phyloP scores from a whole-genome alignment of 768 basidiomycete genomes.

The Calocera viscosa region DNA sequence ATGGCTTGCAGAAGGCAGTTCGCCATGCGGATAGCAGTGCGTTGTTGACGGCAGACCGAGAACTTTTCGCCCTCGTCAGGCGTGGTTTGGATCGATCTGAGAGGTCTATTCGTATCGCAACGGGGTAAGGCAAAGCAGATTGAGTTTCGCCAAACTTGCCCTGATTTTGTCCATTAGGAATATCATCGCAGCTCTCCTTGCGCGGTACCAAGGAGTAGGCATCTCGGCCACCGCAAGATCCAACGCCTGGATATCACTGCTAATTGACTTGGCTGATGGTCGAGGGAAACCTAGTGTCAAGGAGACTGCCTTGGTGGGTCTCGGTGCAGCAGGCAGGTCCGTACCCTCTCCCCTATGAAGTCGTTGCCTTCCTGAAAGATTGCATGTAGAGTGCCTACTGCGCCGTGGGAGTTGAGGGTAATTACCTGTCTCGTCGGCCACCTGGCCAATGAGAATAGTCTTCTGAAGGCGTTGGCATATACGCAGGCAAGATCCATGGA shows the following conservation, averaged over 20 bases:
- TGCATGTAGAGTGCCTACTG: slow-evolving; percentile 40
- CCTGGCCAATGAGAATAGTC: slow-evolving; percentile 52
- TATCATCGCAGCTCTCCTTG: background rate
- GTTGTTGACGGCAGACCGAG: background rate
- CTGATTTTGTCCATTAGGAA: background rate
- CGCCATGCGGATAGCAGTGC: background rate
- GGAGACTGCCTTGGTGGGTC: slow-evolving; percentile 52
- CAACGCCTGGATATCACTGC: background rate
- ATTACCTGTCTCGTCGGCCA: slow-evolving; percentile 53
- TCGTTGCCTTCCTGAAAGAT: slow-evolving; percentile 31
- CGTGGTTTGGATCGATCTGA: background rate
- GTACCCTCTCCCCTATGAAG: slow-evolving; percentile 12
- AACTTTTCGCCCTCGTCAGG: background rate
- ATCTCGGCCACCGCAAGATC: background rate
- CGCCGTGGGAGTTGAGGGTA: slow-evolving; percentile 19
- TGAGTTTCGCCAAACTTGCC: background rate
- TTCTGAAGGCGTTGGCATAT: slow-evolving; percentile 55
- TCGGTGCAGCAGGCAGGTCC: slow-evolving; percentile 44
- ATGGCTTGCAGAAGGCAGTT: background rate
- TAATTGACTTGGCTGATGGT: background rate
- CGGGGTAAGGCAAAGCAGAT: background rate
- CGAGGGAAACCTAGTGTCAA: slow-evolving; percentile 35
- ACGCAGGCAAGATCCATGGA: slow-evolving; percentile 40
- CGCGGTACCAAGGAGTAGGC: background rate
- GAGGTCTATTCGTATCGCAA: background rate